Base-by-base conservation (phyloP, 805 yeast species). In the Zygosaccharomyces bailii region DNA sequence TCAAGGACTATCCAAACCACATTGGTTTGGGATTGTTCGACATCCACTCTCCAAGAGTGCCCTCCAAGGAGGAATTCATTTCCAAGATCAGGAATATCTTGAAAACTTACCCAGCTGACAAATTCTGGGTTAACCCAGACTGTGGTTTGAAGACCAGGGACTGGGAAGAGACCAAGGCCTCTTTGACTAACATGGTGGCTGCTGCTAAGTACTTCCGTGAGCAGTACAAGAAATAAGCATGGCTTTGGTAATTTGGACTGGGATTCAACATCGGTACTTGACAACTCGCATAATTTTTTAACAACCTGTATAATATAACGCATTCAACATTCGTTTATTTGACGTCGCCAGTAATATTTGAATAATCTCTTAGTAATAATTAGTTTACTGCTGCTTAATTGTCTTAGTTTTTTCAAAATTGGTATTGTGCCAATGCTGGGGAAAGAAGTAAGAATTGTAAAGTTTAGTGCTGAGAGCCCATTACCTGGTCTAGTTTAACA, bases 141-240 rank as follows among this genome's bases (percentile, higher is more conserved):
- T 93, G 99, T 83, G 99, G 99, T 82, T 83, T 93, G 74, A 93
- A 93, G 86, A 93, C 99, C 72, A 90, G 99, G 84, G 96, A 96
- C 63, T 93, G 99, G 99, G 88, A 86, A 63, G 99, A 93, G 82
- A 87, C 91, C 64, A 88, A 76, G 70, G 89, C 83, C 68, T 88
- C 95, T 66, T 84, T 93, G 74, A 86, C 95, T 72, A 86, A 93
- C 78, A 93, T 93, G 99, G 98, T 93, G 70, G 93, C 86, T 60
- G 98, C 99, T 68, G 98, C 98, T 67, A 91, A 93, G 81, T 80
- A 79, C 75, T 91, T 78, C 95, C 86, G 95, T 71, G 79, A 72
- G 63, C 72, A 75, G 63, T 74, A 70, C 62, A 52, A 63, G 51
- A 59, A 59, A 44, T 45, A 55, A 44, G 49, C 44, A 13, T 17